phyloP scores from a whole-genome alignment of 306 rosid species.

The Rosa lucieae region DNA sequence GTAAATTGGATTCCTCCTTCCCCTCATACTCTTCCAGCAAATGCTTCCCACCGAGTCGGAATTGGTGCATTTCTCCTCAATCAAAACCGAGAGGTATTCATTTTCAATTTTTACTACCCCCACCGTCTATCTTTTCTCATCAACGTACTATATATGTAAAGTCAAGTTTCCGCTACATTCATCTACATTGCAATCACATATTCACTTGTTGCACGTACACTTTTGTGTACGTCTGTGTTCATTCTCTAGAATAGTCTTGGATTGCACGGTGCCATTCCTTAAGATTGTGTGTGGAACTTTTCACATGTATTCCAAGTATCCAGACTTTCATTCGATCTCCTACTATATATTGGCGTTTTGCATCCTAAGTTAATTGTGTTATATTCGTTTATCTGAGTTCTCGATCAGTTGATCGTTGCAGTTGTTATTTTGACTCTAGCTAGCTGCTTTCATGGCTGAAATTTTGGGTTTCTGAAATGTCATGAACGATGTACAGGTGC shows the following conservation, averaged over 20 bases:
- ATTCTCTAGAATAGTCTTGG: not conserved
- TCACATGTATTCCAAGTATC: not conserved
- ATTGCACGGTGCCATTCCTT: not conserved
- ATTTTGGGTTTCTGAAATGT: conserved; percentile 1
- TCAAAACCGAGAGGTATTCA: conserved; percentile 63
- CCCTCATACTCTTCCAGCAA: conserved; percentile 62
- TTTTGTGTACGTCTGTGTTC: not conserved
- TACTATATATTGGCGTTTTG: not conserved
- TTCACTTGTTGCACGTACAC: not conserved
- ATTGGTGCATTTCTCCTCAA: conserved; percentile 70
- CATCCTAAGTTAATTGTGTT: not conserved
- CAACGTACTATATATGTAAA: too few relatives aligned
- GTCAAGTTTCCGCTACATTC: too few relatives aligned
- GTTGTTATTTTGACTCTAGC: not conserved
- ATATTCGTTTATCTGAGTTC: not conserved
- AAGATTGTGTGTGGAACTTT: not conserved
- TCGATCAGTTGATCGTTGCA: not conserved
- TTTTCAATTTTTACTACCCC: not conserved
- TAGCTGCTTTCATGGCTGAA: not conserved
- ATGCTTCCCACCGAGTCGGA: conserved; percentile 79
- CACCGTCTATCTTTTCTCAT: not conserved
- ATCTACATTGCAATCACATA: too few relatives aligned
- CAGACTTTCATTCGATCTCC: not conserved
- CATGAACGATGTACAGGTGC: conserved; percentile 37
- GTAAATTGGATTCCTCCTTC: conserved; percentile 74